Evolutionary conservation across 768 basidiomycete genomes (phyloP).

Genomic region (Termitomyces sp.): DNA sequence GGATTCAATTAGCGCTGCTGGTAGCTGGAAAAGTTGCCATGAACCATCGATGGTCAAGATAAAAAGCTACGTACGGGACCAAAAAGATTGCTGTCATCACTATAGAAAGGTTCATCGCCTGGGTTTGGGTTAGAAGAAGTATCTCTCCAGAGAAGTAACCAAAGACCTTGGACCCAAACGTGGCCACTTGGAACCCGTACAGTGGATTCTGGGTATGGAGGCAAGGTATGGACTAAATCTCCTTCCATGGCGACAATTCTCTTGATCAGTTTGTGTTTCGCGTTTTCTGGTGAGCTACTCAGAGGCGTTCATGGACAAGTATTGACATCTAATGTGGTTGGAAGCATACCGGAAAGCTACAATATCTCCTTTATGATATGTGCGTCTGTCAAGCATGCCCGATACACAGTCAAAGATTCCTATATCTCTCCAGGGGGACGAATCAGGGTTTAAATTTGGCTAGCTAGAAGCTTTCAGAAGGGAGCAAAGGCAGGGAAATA

Average conservation of each 20-base stretch:
- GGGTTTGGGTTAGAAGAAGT: not conserved
- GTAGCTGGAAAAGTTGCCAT: conserved; percentile 27
- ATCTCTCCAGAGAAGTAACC: not conserved
- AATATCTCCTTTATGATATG: conserved; percentile 55
- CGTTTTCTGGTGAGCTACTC: conserved; percentile 57
- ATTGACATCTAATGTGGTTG: not conserved
- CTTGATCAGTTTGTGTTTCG: conserved; percentile 55
- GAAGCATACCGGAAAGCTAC: conserved; percentile 53
- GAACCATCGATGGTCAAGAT: not conserved
- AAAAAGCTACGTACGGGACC: conserved; percentile 51
- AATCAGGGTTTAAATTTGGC: conserved; percentile 74
- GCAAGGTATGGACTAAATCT: conserved; percentile 62
- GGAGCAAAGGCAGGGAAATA: not conserved
- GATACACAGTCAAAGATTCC: conserved; percentile 58
- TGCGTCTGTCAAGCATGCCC: conserved; percentile 25
- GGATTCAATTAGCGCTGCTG: conserved; percentile 47
- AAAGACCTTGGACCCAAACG: conserved; percentile 68
- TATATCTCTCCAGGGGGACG: conserved; percentile 57
- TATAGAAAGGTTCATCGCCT: conserved; percentile 69
- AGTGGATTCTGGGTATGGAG: conserved; percentile 57
- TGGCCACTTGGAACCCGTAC: conserved; percentile 59
- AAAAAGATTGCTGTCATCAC: conserved; percentile 69
- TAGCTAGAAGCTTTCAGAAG: conserved; percentile 24
- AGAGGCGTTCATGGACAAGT: not conserved
- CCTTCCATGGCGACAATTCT: conserved; percentile 63